Conservation (phyloP, 2,329 filamentous ascomycete genomes). For the Harringtonia lauricola region DNA sequence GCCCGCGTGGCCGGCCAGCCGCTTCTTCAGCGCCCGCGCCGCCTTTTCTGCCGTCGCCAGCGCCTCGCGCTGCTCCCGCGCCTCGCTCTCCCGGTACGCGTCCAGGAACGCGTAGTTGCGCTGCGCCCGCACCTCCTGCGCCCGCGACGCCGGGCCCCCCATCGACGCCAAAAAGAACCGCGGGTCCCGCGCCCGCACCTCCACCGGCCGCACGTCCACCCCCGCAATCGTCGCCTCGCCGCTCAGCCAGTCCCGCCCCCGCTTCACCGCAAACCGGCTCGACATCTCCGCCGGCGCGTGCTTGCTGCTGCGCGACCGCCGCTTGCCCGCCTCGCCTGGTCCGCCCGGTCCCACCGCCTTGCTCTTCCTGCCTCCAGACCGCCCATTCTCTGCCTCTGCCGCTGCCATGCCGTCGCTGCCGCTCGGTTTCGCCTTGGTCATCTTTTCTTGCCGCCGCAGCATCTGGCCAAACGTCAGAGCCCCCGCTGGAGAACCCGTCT, state of each 20-base stretch:
- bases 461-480: conserved; percentile 9
- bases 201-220: conserved; percentile 39
- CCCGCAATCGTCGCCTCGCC: conserved; percentile 11
- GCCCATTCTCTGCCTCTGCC: conserved; percentile 25
- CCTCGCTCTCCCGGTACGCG: conserved; percentile 76
- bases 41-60: conserved; percentile 52
- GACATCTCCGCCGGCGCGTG: conserved; percentile 79
- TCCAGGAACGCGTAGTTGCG: conserved; percentile 81
- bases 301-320: conserved; percentile 48
- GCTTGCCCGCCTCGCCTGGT: conserved; percentile 11
- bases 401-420: conserved; percentile 16
- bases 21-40: conserved; percentile 33
- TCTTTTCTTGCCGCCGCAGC: conserved; percentile 6
- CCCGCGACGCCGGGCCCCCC: conserved; percentile 20
- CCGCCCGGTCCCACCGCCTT: neutral
- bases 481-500: conserved; percentile 5
- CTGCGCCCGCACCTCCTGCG: conserved; percentile 46
- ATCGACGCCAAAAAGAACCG: conserved; percentile 66
- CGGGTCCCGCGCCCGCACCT: conserved; percentile 57
- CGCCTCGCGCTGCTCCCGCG: conserved; percentile 58
- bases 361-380: conserved; percentile 3
- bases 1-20: conserved; percentile 4
- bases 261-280: conserved; percentile 72
- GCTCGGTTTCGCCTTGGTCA: neutral
- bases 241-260: conserved; percentile 48